Base-by-base conservation (phyloP, 2,329 filamentous ascomycete species). In the Pseudocercospora pini-densiflorae region DNA sequence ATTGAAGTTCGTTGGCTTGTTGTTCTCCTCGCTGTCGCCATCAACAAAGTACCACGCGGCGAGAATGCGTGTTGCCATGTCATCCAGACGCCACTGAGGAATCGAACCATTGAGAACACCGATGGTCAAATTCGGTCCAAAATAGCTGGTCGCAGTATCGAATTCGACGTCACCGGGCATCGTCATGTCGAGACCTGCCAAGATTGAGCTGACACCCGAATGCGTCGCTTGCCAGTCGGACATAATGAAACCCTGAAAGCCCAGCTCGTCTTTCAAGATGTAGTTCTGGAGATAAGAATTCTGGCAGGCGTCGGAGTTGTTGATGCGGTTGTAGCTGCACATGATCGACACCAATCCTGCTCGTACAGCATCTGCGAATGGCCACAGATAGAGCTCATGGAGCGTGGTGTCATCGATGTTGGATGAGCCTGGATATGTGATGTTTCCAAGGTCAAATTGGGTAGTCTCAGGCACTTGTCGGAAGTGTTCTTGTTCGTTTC, bases 401-500 rank as follows among this genome's bases (percentile, higher is more conserved):
- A 89, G 82, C 6, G 88, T 89, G 70, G 84, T 83, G 75, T 90
- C 88, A 66, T 89, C 87, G 59, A 89, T 75, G 72, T 90, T 89
- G 40, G 85, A 83, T 77, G 86, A 88, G 9, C 68, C 68, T n/a
- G 68, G 62, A 24, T 70, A 67, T 2, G 65, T 65, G 33, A 70
- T 64, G 51, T 65, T 70, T 81, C 81, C 75, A 5, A 92, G 88
- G 14, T 83, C 82, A 57, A 92, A 88, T 72, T 90, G 85, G 73
- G 79, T 23, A 5, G 70, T 67, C 21, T 71, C 70, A 23, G 68
- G 47, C 5, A 68, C 80, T 72, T 90, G 88, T 67, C 91, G 87
- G 87, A 90, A 85, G 79, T 90, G 80, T 85, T 92, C 84, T 80
- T 93, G 92, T 79, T 92, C 90, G 76, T 93, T 92, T 58, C 81